Evolutionary conservation across 768 basidiomycete species (phyloP).

Genomic region (Lactarius psammicola): DNA sequence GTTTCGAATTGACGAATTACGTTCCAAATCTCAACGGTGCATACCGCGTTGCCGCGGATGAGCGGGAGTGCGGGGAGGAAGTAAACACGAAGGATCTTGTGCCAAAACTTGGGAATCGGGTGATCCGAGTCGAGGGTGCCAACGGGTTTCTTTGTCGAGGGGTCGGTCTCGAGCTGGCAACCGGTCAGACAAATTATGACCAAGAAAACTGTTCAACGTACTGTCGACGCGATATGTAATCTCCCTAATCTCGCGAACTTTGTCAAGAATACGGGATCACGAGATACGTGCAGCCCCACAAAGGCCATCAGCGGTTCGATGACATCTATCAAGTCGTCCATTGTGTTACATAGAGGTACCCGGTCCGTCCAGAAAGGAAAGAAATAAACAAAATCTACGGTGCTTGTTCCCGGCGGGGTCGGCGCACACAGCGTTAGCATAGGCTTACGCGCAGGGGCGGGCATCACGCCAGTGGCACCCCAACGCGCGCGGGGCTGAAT

Average conservation of each 20-base stretch:
- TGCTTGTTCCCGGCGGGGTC: slow-evolving; percentile 72
- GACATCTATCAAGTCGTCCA: slow-evolving; percentile 72
- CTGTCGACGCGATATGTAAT: slow-evolving; percentile 55
- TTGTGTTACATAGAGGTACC: slow-evolving; percentile 59
- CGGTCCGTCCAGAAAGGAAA: slow-evolving; percentile 79
- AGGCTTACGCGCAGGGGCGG: slow-evolving; percentile 56
- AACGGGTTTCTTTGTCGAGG: slow-evolving; percentile 58
- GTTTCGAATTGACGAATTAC: slow-evolving; percentile 79
- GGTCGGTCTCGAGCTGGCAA: slow-evolving; percentile 49
- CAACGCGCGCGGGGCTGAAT: slow-evolving; percentile 62
- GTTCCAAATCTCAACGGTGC: slow-evolving; percentile 90
- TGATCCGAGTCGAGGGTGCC: slow-evolving; percentile 54
- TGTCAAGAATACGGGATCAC: slow-evolving; percentile 73
- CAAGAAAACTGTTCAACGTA: slow-evolving; percentile 33
- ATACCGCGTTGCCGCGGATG: slow-evolving; percentile 81
- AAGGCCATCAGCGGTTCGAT: slow-evolving; percentile 79
- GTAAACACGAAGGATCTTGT: slow-evolving; percentile 71
- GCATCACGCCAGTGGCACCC: slow-evolving; percentile 52
- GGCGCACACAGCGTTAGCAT: slow-evolving; percentile 77
- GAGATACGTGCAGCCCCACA: slow-evolving; percentile 75
- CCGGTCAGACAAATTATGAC: slow-evolving; percentile 9
- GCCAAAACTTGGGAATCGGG: slow-evolving; percentile 80
- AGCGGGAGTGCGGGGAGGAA: slow-evolving; percentile 86
- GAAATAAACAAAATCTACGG: slow-evolving; percentile 85
- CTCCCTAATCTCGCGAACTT: slow-evolving; percentile 81